Percentiles rank a stretch among this genome's conserved stretches.
Evolutionary conservation across 2,329 filamentous ascomycete genomes (phyloP).

Genomic region (Fusarium sp.): DNA sequence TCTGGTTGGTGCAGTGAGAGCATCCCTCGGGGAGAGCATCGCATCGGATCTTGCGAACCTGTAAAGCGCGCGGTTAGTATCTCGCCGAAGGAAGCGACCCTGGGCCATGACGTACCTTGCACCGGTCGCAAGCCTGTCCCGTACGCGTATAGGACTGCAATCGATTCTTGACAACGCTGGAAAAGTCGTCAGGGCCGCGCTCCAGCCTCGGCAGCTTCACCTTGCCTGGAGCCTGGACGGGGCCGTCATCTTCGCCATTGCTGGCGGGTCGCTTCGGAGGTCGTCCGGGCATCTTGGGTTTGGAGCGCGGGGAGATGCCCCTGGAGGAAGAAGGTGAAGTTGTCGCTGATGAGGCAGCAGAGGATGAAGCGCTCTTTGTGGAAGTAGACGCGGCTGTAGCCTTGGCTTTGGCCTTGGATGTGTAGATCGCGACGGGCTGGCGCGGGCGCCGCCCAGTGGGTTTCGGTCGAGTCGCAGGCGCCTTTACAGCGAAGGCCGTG

Average conservation of each 20-base stretch:
- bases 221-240: constrained; percentile 47
- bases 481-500: constrained; percentile 18
- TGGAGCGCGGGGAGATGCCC: constrained; percentile 32
- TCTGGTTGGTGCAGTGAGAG: constrained; percentile 79
- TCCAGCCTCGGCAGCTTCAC: constrained; percentile 60
- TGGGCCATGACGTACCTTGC: constrained; percentile 67
- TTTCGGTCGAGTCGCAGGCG: constrained; percentile 31
- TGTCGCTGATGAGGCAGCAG: constrained; percentile 19
- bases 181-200: constrained; percentile 60
- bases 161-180: constrained; percentile 63
- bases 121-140: constrained; percentile 86
- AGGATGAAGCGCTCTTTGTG: constrained; percentile 21
- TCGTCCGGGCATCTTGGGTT: constrained; percentile 38
- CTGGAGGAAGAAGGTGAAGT: constrained; percentile 32
- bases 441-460: constrained; percentile 39
- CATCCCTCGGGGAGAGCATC: constrained; percentile 82
- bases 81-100: background rate
- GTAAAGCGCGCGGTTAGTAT: constrained; percentile 25
- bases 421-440: constrained; percentile 37
- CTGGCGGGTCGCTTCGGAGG: constrained; percentile 38
- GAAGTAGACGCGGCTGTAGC: constrained; percentile 26
- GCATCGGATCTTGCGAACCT: constrained; percentile 88
- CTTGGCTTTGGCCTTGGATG: constrained; percentile 25
- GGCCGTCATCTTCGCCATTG: constrained; percentile 46
- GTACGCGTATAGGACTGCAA: constrained; percentile 68